Conservation (phyloP, 108 stramenopile species). For the Aurantiochytrium sp. region DNA sequence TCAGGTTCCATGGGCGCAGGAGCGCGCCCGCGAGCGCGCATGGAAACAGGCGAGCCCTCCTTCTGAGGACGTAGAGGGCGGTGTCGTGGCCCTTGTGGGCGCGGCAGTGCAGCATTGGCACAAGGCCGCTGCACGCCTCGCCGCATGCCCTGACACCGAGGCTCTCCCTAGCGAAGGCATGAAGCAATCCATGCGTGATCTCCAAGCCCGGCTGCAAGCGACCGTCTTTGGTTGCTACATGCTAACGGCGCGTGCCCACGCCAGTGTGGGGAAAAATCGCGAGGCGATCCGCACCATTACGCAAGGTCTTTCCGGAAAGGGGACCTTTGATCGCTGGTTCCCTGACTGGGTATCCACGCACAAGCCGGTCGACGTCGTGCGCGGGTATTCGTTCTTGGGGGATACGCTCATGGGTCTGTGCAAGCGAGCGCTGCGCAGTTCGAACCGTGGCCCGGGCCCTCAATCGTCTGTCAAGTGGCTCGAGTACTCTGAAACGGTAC, state of each 20-base stretch:
- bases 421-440: not conserved
- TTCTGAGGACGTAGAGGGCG: not conserved
- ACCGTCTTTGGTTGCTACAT: not conserved
- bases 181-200: not conserved
- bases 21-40: not conserved
- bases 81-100: not conserved
- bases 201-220: not conserved
- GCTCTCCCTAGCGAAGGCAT: not conserved
- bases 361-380: not conserved
- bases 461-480: not conserved
- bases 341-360: not conserved
- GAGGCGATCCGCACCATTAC: not conserved
- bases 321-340: constrained; percentile 3
- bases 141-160: not conserved
- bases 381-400: not conserved
- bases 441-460: not conserved
- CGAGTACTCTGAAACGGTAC: not conserved
- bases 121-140: not conserved
- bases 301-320: not conserved
- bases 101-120: not conserved
- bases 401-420: not conserved
- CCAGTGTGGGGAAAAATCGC: not conserved
- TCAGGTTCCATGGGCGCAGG: not conserved
- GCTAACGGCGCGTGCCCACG: not conserved
- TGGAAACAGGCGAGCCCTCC: not conserved